Conservation (phyloP, 202 grass and related monocot genomes). For the Brachypodium distachyon region DNA sequence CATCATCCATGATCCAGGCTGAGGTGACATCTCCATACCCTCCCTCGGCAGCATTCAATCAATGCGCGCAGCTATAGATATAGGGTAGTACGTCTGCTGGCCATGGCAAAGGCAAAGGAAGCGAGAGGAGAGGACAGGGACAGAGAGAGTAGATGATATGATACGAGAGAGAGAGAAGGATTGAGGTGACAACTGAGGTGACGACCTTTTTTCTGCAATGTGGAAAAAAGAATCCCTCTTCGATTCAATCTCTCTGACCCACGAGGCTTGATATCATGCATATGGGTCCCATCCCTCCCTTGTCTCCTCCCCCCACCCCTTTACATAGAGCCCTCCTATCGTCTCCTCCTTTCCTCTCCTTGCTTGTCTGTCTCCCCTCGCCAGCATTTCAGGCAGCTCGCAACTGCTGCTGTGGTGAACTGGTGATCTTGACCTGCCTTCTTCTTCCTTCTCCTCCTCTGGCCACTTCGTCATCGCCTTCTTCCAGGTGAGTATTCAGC, state of each 20-base stretch:
- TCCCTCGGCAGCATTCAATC: constrained; percentile 9
- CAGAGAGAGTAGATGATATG: neutral
- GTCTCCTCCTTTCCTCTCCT: neutral
- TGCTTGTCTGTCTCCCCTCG: neutral
- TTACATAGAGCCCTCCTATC: neutral
- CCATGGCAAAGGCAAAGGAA: constrained; percentile 29
- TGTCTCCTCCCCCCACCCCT: neutral
- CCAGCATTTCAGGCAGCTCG: neutral
- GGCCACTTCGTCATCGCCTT: neutral
- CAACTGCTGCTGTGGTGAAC: neutral
- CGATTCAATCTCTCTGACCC: neutral
- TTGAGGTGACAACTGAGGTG: constrained; percentile 33
- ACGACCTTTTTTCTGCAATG: constrained; percentile 22
- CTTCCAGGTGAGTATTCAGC: neutral
- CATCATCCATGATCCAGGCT: too few species aligned
- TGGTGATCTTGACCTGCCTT: neutral
- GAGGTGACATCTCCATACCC: constrained; percentile 41
- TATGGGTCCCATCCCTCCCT: neutral
- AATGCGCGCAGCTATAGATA: neutral
- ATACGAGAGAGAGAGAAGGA: constrained; percentile 10
- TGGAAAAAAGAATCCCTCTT: neutral
- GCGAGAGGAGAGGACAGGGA: neutral
- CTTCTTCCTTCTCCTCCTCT: neutral
- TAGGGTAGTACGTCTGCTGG: too few species aligned
- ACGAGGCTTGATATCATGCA: constrained; percentile 21